Base-by-base conservation (phyloP, 163 green algal species). In the Chlamydomonas reinhardtii region DNA sequence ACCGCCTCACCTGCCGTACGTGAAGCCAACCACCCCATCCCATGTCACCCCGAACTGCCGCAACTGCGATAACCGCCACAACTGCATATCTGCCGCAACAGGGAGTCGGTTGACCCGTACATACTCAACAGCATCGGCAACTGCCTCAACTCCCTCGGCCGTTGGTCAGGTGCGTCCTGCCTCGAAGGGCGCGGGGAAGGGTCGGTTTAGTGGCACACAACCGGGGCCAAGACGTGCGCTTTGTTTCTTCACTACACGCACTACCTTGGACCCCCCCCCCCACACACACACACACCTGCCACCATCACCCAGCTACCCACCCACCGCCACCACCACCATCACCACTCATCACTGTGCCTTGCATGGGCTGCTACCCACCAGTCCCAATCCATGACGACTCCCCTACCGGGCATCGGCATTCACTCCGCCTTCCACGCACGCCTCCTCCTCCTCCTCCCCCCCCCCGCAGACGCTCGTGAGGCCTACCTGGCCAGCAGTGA, bases 51-150 rank as follows among this genome's bases (percentile, higher is more conserved):
- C n/a, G n/a, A n/a, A n/a, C n/a, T n/a, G n/a, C n/a, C n/a, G n/a
- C n/a, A n/a, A n/a, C n/a, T n/a, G n/a, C n/a, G n/a, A n/a, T n/a
- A n/a, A n/a, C n/a, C n/a, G n/a, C n/a, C n/a, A n/a, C n/a, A n/a
- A n/a, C n/a, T n/a, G n/a, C n/a, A n/a, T n/a, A 8, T 4, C 52
- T 48, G 56, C 70, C 35, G 2, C 22, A 4, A 78, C 89, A 94
- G 91, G 16, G 90, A 91, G 68, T 81, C 81, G 6, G 86, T 92
- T 5, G 95, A 97, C 73, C 95, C 96, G 0, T 98, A 97, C 78
- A 81, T 98, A 0, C 82, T 96, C 31, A 98, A 98, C 89, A 90
- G 73, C 35, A 78, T 90, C 2, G 96, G 96, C 77, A 98, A 98
- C 88, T 96, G 91, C 83, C 89, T 92, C 75, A 95, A 94, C 76